Base-by-base conservation (phyloP, 2,329 filamentous ascomycete species). In the Botrytis squamosa region DNA sequence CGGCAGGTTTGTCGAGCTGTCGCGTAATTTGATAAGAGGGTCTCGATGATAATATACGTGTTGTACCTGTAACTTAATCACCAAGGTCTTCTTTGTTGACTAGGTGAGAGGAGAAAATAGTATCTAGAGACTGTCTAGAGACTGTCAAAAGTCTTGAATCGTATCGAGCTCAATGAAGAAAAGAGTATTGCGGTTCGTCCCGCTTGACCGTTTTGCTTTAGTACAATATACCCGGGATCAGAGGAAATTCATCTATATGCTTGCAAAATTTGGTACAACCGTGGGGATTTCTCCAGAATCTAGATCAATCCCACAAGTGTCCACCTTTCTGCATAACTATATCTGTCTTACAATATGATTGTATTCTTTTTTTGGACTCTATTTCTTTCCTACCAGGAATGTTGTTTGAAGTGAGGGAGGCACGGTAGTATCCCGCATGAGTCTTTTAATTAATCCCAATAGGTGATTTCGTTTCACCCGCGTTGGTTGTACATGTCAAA, bases 391-490 rank as follows among this genome's bases (percentile, higher is more conserved):
- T 57, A 29, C n/a, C 66, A 25, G 49, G 66, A 68, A 68, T 36
- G 12, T 33, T 57, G 49, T 44, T 25, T 57, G 36, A 42, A 16
- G 25, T 38, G 52, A 57, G n/a, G n/a, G 64, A 33, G 29, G 42
- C 8, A 66, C 33, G 33, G 44, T 22, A 52, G 64, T 49, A 46
- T 68, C n/a, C 46, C 46, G 36, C 25, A 55, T 68, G 46, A 55
- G 49, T 20, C 52, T 22, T 69, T 68, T 57, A n/a, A 68, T 57
- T 57, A 25, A 29, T 57, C 25, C 40, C 25, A 38, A 62, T 62
- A 52, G 22, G 33, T 72, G 40, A 40, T 52, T 57, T 68, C 64
- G 71, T 72, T 59, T 69, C 71, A 72, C 71, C 64, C 71, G 36
- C 29, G 29, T 49, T 49, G n/a, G 71, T 65, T 7, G 36, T 71